phyloP scores from a whole-genome alignment of 2,329 filamentous ascomycete genomes.

The Thelonectria discophora region DNA sequence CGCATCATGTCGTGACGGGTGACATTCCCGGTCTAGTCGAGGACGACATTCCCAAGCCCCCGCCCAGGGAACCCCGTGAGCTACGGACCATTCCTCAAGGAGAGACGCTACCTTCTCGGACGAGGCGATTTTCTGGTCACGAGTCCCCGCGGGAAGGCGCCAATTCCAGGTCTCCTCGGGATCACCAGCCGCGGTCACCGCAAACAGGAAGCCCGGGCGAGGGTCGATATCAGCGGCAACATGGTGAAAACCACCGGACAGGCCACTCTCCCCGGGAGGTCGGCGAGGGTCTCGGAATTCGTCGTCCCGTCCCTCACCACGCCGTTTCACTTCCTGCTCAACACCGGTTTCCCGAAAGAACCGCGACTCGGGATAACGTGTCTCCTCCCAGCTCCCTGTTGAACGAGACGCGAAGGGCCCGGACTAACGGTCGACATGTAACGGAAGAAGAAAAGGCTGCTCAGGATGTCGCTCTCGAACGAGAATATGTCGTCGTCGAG shows the following conservation, averaged over 20 bases:
- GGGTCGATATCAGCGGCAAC: slow-evolving; percentile 44
- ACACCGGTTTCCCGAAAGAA: slow-evolving; percentile 42
- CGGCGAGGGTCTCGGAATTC: slow-evolving; percentile 62
- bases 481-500: slow-evolving; percentile 96
- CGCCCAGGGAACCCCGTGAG: slow-evolving; percentile 51
- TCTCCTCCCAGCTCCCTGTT: slow-evolving; percentile 45
- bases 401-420: slow-evolving; percentile 45
- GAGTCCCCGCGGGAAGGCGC: slow-evolving; percentile 47
- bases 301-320: slow-evolving; percentile 56
- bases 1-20: slow-evolving; percentile 73
- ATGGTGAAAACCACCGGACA: slow-evolving; percentile 43
- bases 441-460: slow-evolving; percentile 76
- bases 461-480: slow-evolving; percentile 88
- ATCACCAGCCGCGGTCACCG: slow-evolving; percentile 53
- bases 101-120: slow-evolving; percentile 39
- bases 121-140: slow-evolving; percentile 51
- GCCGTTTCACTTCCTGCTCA: slow-evolving; percentile 60
- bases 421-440: slow-evolving; percentile 39
- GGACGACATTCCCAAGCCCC: slow-evolving; percentile 70
- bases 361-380: slow-evolving; percentile 35
- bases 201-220: slow-evolving; percentile 56
- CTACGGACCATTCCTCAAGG: slow-evolving; percentile 46
- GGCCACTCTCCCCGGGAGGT: slow-evolving; percentile 57
- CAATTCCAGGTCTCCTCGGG: slow-evolving; percentile 53
- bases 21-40: slow-evolving; percentile 83